Percentiles rank a stretch among this genome's conserved stretches.
Evolutionary conservation across 148 eudicot species (phyloP).

Genomic region (Vaccinium corymbosum): DNA sequence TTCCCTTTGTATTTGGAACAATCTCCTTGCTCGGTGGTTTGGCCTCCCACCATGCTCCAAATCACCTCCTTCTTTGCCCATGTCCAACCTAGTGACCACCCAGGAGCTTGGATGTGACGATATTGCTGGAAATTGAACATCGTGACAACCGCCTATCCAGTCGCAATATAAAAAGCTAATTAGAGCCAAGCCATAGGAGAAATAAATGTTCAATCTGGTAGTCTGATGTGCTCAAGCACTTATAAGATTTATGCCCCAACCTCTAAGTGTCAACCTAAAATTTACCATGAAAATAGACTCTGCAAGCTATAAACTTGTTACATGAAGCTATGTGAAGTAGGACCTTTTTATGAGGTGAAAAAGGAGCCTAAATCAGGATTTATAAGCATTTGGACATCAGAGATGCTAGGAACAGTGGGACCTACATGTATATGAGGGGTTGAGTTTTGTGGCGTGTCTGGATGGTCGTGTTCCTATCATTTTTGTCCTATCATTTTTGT

Average conservation of each 20-base stretch:
- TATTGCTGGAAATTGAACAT: conserved; percentile 59
- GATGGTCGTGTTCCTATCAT: too few relatives aligned
- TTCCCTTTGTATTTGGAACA: conserved; percentile 49
- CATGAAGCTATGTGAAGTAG: not conserved
- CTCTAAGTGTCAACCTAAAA: not conserved
- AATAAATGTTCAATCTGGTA: not conserved
- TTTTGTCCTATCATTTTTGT: not conserved
- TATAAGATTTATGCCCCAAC: not conserved
- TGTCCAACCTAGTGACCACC: conserved; percentile 65
- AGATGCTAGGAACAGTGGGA: too few relatives aligned
- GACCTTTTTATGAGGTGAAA: not conserved
- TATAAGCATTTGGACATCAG: not conserved
- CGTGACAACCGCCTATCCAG: conserved; percentile 44
- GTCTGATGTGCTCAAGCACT: not conserved
- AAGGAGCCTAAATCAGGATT: not conserved
- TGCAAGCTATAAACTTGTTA: not conserved
- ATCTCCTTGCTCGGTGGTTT: conserved; percentile 64
- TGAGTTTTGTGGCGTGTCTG: too few relatives aligned
- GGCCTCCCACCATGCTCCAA: conserved; percentile 59
- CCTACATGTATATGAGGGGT: too few relatives aligned
- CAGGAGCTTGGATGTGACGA: conserved; percentile 56
- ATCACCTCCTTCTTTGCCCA: conserved; percentile 71
- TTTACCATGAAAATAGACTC: not conserved
- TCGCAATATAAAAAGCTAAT: not conserved
- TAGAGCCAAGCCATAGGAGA: not conserved